These are phyloP conservation scores for Diutina mesorugosa DNA, from an alignment of 1,139 yeast species.

Conservation along the genomic window DNA sequence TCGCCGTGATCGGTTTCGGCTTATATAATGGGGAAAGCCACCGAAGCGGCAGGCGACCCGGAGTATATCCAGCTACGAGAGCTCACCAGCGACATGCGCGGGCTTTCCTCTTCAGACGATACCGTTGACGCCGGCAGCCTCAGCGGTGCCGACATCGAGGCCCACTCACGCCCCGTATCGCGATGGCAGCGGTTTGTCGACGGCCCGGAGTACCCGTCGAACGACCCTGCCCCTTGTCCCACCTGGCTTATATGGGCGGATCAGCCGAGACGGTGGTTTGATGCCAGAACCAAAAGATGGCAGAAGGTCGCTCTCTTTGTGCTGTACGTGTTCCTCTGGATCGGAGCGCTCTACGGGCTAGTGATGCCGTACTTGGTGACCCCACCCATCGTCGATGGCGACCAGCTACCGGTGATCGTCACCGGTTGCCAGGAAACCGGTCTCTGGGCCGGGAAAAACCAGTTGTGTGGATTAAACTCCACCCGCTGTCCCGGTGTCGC, in stretches of 20 bases:
- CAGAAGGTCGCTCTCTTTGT: not conserved
- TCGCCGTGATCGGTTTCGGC: not conserved
- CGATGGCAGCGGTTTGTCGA: constrained; percentile 1
- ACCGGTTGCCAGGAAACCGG: constrained; percentile 11
- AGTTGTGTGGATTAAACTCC: constrained; percentile 65
- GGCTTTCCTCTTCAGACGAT: not conserved
- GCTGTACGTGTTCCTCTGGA: not conserved
- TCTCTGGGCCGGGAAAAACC: constrained; percentile 67
- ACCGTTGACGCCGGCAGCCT: not conserved
- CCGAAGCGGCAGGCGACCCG: not conserved
- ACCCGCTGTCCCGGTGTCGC: constrained; percentile 37
- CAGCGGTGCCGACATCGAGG: not conserved
- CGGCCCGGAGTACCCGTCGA: not conserved
- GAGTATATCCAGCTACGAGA: not conserved
- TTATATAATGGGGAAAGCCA: not conserved
- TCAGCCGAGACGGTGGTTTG: not conserved
- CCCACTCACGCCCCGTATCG: not conserved
- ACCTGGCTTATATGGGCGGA: not conserved
- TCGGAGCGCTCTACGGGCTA: not conserved
- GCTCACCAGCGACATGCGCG: not conserved
- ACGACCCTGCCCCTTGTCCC: not conserved
- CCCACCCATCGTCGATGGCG: constrained; percentile 8
- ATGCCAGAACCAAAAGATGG: not conserved
- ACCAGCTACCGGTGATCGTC: constrained; percentile 9
- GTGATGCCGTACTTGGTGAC: not conserved